phyloP scores from a whole-genome alignment of 495 filamentous ascomycete species.

The Penicillium roqueforti region DNA sequence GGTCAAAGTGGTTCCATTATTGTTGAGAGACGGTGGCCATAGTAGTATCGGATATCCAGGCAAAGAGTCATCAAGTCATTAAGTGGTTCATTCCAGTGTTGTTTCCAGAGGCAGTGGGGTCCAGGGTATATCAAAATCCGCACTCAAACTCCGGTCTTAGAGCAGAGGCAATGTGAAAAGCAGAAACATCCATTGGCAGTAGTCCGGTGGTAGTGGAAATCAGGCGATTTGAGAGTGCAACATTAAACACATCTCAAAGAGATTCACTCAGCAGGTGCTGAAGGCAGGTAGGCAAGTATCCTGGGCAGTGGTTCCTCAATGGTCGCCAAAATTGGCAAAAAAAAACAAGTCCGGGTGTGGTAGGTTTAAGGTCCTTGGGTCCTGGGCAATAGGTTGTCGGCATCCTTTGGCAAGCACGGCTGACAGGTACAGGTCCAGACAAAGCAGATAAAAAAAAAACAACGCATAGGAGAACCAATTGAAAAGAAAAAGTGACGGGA shows the following conservation, averaged over 20 bases:
- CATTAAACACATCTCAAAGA: constrained; percentile 46
- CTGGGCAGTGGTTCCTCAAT: constrained; percentile 26
- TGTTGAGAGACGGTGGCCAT: constrained; percentile 13
- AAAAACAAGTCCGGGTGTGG: constrained; percentile 1
- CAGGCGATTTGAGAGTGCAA: constrained; percentile 37
- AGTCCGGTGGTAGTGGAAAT: constrained; percentile 14
- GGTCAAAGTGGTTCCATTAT: constrained; percentile 6
- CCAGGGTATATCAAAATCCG: constrained; percentile 24
- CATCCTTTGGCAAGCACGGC: constrained; percentile 13
- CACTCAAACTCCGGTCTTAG: constrained; percentile 31
- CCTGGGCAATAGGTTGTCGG: constrained; percentile 17
- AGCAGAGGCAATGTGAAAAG: constrained; percentile 19
- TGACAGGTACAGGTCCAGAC: constrained; percentile 26
- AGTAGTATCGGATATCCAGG: constrained; percentile 14
- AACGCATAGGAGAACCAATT: constrained; percentile 22
- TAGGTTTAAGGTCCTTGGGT: constrained; percentile 18
- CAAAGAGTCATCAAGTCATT: constrained; percentile 7
- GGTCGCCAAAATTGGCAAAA: constrained; percentile 22
- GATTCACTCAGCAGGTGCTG: constrained; percentile 38
- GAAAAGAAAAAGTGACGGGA: constrained; percentile 36
- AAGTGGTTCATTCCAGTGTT: constrained; percentile 14
- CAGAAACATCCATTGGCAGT: constrained; percentile 22
- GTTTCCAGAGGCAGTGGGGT: constrained; percentile 14
- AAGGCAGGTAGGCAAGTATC: constrained; percentile 22
- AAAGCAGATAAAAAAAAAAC: constrained; percentile 17